These are phyloP conservation scores for Trichoderma gamsii DNA, from an alignment of 495 filamentous ascomycete genomes.

Conservation along the genomic window DNA sequence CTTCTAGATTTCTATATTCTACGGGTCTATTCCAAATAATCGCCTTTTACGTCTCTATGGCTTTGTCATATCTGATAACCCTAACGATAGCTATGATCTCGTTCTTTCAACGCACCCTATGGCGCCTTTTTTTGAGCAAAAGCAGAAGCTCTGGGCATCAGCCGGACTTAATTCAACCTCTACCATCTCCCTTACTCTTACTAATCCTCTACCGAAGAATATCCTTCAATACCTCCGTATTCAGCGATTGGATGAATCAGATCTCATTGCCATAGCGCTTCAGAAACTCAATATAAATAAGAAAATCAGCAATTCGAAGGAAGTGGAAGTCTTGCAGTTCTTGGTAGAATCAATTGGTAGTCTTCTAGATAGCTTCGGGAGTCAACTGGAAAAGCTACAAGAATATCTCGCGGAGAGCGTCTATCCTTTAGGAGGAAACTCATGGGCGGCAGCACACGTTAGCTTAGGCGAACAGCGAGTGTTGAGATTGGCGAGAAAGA, in stretches of 20 bases:
- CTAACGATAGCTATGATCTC: conserved; percentile 31
- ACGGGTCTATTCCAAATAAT: conserved; percentile 28
- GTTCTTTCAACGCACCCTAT: conserved; percentile 27
- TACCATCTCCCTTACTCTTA: conserved; percentile 30
- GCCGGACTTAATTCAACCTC: conserved; percentile 28
- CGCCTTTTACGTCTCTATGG: conserved; percentile 32
- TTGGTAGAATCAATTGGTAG: conserved; percentile 25
- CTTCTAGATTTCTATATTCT: conserved; percentile 29
- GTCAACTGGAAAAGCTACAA: conserved; percentile 29
- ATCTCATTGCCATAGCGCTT: conserved; percentile 22
- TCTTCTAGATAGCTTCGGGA: conserved; percentile 28
- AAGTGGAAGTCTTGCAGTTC: conserved; percentile 27
- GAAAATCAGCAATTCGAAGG: conserved; percentile 28
- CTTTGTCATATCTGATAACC: conserved; percentile 29
- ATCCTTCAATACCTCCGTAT: conserved; percentile 30
- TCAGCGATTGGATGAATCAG: conserved; percentile 25
- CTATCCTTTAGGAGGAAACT: conserved; percentile 28
- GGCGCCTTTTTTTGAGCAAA: conserved; percentile 28
- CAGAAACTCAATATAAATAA: conserved; percentile 23
- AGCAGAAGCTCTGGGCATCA: conserved; percentile 29
- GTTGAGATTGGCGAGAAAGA: conserved; percentile 31
- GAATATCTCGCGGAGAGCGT: conserved; percentile 30
- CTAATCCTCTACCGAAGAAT: conserved; percentile 28
- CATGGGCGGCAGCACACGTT: conserved; percentile 32
- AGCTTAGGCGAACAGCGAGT: conserved; percentile 33